Evolutionary conservation across 2,329 filamentous ascomycete species (phyloP).

Genomic region (Xylariales sp.): DNA sequence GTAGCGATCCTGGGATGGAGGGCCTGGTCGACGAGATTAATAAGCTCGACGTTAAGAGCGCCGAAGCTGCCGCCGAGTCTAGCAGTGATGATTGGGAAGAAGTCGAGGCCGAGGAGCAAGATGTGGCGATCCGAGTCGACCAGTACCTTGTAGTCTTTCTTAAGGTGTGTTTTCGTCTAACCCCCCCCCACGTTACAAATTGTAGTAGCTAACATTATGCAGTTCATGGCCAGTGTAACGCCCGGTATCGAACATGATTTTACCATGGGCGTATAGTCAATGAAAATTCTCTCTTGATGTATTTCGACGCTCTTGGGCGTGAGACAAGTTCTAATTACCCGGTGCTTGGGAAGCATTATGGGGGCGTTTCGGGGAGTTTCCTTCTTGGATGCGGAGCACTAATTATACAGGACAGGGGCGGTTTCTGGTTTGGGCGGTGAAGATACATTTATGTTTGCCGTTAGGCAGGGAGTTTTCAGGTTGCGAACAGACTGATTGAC

Average conservation of each 20-base stretch:
- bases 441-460: constrained; percentile 19
- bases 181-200: neutral
- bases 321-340: constrained; percentile 13
- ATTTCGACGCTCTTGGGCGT: neutral
- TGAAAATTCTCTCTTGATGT: constrained; percentile 27
- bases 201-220: constrained; percentile 44
- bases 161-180: constrained; percentile 67
- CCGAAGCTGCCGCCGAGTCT: constrained; percentile 63
- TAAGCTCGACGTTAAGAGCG: constrained; percentile 68
- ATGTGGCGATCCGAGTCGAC: constrained; percentile 86
- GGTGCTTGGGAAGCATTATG: constrained; percentile 35
- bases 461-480: constrained; percentile 21
- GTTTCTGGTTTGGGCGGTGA: constrained; percentile 25
- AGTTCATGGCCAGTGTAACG: constrained; percentile 89
- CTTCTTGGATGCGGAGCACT: constrained; percentile 41
- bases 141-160: constrained; percentile 89
- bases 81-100: constrained; percentile 74
- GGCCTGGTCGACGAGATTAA: constrained; percentile 85
- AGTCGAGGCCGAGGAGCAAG: constrained; percentile 73
- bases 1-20: constrained; percentile 75
- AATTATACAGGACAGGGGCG: constrained; percentile 33
- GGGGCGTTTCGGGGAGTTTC: constrained; percentile 34
- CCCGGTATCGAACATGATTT: constrained; percentile 98
- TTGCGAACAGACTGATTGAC: constrained; percentile 17
- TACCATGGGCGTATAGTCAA: constrained; percentile 85